A percentile compares a stretch with the other conserved stretches of the same genome.
Conservation (phyloP, 352 stramenopile species). For the Globisporangium cystogenes region DNA sequence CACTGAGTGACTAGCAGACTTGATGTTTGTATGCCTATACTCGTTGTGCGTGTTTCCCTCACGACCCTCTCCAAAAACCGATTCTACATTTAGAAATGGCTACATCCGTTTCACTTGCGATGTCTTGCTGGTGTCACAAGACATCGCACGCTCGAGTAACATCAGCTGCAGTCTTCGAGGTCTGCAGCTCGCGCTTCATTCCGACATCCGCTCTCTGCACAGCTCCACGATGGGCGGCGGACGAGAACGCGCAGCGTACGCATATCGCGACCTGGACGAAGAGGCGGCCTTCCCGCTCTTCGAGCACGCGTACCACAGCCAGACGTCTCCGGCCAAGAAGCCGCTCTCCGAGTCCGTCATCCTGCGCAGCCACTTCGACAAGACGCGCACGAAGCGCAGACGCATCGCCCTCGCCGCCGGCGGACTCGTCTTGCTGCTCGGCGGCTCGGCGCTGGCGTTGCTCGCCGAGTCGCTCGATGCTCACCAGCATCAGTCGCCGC, state of each 20-base stretch:
- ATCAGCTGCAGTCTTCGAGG: too few relatives aligned
- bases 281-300: slow-evolving; percentile 8
- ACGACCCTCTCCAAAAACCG: too few relatives aligned
- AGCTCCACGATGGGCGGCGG: background rate
- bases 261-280: slow-evolving; percentile 15
- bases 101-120: too few relatives aligned
- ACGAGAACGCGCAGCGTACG: slow-evolving; percentile 9
- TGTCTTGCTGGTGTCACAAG: too few relatives aligned
- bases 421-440: slow-evolving; percentile 5
- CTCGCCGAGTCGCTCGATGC: slow-evolving; percentile 1
- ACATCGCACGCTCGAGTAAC: too few relatives aligned
- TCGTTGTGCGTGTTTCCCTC: background rate
- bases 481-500: slow-evolving; percentile 1
- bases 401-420: background rate
- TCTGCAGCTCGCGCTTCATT: too few relatives aligned
- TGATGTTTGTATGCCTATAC: background rate
- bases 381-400: slow-evolving; percentile 1
- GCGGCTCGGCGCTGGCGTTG: slow-evolving; percentile 1
- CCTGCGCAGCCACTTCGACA: slow-evolving; percentile 14
- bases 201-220: too few relatives aligned
- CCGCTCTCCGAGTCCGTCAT: slow-evolving; percentile 10
- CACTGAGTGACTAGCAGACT: background rate
- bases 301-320: slow-evolving; percentile 12
- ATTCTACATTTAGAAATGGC: too few relatives aligned
- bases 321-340: slow-evolving; percentile 8